Conservation (phyloP, 2,329 filamentous ascomycete species). For the Penicillium concentricum region DNA sequence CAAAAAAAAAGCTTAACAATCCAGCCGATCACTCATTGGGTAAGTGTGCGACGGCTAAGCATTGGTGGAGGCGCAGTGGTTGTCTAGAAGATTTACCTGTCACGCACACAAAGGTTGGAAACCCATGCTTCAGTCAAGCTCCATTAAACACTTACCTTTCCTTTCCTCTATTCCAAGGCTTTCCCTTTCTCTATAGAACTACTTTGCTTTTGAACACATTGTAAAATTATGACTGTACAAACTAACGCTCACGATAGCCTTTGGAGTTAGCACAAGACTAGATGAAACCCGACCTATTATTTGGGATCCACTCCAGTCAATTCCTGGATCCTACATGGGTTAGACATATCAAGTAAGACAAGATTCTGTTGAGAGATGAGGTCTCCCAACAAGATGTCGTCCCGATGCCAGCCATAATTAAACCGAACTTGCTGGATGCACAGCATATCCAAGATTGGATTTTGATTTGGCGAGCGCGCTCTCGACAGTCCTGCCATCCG, state of each 20-base stretch:
- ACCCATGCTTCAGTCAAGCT: background rate
- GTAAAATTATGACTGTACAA: no score
- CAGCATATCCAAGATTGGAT: background rate
- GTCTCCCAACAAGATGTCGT: background rate
- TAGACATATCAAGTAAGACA: background rate
- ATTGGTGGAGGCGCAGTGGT: conserved; percentile 8
- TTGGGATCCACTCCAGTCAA: background rate
- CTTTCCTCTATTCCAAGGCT: background rate
- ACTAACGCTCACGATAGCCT: background rate
- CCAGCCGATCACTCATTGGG: background rate
- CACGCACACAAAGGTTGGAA: background rate
- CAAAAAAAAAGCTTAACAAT: background rate
- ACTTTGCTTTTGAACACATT: background rate
- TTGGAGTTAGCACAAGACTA: background rate
- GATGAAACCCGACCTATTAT: background rate
- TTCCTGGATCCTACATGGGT: background rate
- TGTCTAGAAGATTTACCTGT: background rate
- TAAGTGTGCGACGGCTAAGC: conserved; percentile 5
- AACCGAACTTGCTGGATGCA: background rate
- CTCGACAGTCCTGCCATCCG: background rate
- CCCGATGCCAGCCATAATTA: background rate
- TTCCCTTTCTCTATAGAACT: background rate
- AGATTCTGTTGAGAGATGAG: background rate
- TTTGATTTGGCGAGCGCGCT: background rate
- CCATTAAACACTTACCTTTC: no score